These are phyloP conservation scores for Xylariaceae sp. DNA, from an alignment of 2,329 filamentous ascomycete genomes.

Conservation along the genomic window DNA sequence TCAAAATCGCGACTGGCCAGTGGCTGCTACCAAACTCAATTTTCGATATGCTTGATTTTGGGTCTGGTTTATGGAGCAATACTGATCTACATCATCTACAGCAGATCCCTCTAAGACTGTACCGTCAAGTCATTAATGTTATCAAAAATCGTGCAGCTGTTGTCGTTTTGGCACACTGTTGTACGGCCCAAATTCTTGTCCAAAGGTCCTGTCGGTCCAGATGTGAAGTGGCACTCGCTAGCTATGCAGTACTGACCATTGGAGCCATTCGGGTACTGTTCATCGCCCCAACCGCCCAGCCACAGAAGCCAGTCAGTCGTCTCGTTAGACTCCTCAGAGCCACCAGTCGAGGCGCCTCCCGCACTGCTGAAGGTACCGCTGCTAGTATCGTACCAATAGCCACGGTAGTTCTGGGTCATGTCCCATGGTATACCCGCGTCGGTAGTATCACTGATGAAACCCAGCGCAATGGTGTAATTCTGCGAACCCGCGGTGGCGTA, in stretches of 20 bases:
- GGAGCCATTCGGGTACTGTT: conserved; percentile 12
- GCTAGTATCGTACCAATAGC: conserved; percentile 14
- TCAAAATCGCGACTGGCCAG: no score
- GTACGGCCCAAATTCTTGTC: conserved; percentile 16
- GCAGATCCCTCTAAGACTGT: conserved; percentile 5
- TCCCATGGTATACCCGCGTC: conserved; percentile 15
- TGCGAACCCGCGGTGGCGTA: conserved; percentile 14
- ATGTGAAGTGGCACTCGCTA: conserved; percentile 9
- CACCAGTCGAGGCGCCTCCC: conserved; percentile 8
- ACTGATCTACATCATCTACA: background rate
- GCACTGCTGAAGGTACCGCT: conserved; percentile 12
- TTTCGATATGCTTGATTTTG: background rate
- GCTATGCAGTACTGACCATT: conserved; percentile 14
- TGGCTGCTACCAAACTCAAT: no score
- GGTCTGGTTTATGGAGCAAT: background rate
- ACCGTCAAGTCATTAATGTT: conserved; percentile 13
- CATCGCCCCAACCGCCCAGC: conserved; percentile 12
- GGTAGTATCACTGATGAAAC: conserved; percentile 12
- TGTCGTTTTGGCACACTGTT: conserved; percentile 13
- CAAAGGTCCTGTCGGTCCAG: conserved; percentile 15
- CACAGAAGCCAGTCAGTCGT: conserved; percentile 12
- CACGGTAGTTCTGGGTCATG: conserved; percentile 15
- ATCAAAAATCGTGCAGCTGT: conserved; percentile 13
- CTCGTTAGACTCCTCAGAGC: conserved; percentile 9
- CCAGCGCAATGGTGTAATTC: conserved; percentile 11